phyloP scores from a whole-genome alignment of 2,329 filamentous ascomycete species.

The Pseudogymnoascus destructans region DNA sequence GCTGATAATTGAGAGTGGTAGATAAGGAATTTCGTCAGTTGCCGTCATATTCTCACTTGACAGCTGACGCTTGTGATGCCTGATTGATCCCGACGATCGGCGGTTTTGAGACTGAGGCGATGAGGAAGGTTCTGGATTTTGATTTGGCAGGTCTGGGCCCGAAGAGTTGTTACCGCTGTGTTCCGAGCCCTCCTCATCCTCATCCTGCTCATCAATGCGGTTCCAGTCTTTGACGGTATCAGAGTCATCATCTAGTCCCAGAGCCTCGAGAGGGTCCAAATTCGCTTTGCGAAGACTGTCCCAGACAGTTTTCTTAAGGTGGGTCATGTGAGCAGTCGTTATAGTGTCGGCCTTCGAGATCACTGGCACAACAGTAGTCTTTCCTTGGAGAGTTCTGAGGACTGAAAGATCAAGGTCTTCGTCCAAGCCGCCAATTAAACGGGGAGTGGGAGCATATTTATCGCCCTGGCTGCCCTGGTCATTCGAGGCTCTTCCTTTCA shows the following conservation, averaged over 20 bases:
- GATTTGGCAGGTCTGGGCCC: conserved; percentile 30
- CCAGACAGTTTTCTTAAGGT: conserved; percentile 84
- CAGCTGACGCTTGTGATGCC: conserved; percentile 19
- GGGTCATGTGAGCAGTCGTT: conserved; percentile 86
- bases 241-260: conserved; percentile 67
- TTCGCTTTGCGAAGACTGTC: conserved; percentile 73
- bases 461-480: conserved; percentile 36
- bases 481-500: conserved; percentile 41
- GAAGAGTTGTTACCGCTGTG: conserved; percentile 21
- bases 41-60: conserved; percentile 33
- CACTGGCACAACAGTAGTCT: conserved; percentile 89
- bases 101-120: conserved; percentile 29
- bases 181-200: conserved; percentile 21
- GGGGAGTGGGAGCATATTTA: conserved; percentile 32
- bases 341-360: conserved; percentile 96
- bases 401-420: conserved; percentile 85
- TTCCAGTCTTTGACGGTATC: conserved; percentile 38
- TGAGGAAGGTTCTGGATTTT: conserved; percentile 17
- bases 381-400: conserved; percentile 73
- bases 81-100: conserved; percentile 24
- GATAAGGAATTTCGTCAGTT: conserved; percentile 48
- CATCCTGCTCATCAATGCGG: conserved; percentile 32
- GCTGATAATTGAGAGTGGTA: conserved; percentile 87
- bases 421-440: conserved; percentile 57
- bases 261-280: conserved; percentile 75